These are phyloP conservation scores for Blastobotrys proliferans DNA, from an alignment of 1,139 yeast species.

Conservation along the genomic window DNA sequence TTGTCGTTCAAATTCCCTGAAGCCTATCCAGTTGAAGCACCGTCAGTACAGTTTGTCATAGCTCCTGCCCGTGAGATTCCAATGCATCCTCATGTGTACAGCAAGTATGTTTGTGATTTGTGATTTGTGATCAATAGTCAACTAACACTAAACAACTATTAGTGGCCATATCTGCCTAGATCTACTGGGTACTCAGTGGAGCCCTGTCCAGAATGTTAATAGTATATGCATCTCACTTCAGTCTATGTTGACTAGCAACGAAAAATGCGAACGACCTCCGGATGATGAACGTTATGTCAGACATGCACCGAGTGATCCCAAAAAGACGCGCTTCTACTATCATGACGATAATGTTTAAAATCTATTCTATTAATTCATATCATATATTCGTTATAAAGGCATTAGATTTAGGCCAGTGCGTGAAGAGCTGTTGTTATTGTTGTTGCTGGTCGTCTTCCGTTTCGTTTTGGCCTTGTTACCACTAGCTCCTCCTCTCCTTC, in stretches of 20 bases:
- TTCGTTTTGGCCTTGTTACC: too few species aligned
- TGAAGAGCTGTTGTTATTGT: background rate
- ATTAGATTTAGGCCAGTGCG: background rate
- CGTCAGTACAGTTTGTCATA: constrained; percentile 51
- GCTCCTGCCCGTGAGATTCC: constrained; percentile 42
- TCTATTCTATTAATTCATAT: background rate
- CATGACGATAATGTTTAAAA: constrained; percentile 47
- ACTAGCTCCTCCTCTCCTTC: too few species aligned
- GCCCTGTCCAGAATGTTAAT: constrained; percentile 61
- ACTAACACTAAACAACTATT: background rate
- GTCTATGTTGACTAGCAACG: constrained; percentile 57
- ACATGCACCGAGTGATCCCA: constrained; percentile 57
- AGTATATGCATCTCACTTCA: constrained; percentile 57
- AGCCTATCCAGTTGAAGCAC: constrained; percentile 62
- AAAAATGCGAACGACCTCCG: constrained; percentile 42
- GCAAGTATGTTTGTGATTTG: constrained; percentile 38
- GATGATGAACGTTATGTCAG: constrained; percentile 49
- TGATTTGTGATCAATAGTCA: background rate
- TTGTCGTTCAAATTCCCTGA: constrained; percentile 42
- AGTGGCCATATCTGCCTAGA: constrained; percentile 38
- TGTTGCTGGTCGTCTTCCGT: background rate
- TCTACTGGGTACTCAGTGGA: constrained; percentile 62
- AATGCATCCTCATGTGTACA: constrained; percentile 66
- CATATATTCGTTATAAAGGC: background rate
- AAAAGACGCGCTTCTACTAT: constrained; percentile 38